Percentiles rank a stretch among this genome's conserved stretches.
phyloP scores from a whole-genome alignment of 768 basidiomycete species.

The Tubosaeta sp. region DNA sequence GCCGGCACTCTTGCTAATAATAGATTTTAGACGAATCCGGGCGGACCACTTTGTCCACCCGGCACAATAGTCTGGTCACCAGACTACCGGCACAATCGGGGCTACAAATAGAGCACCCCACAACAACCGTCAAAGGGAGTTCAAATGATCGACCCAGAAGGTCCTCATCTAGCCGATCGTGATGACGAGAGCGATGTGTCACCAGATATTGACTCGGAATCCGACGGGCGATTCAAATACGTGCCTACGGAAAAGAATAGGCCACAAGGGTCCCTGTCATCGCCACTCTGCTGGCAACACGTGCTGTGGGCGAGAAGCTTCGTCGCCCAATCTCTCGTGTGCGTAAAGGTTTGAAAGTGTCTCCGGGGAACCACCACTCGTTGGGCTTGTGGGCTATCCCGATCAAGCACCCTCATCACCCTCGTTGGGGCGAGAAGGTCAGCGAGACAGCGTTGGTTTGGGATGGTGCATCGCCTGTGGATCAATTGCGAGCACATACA shows the following conservation, averaged over 20 bases:
- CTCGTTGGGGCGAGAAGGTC: constrained; percentile 93
- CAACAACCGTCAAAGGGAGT: not conserved
- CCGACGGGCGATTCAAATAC: constrained; percentile 40
- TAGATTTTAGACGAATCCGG: constrained; percentile 83
- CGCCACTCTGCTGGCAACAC: no score
- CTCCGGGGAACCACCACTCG: constrained; percentile 50
- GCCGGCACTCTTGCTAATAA: constrained; percentile 40
- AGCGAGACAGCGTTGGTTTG: constrained; percentile 96
- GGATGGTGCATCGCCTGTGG: constrained; percentile 95
- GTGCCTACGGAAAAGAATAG: constrained; percentile 53
- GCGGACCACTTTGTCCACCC: constrained; percentile 87
- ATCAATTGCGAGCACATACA: constrained; percentile 91
- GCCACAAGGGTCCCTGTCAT: constrained; percentile 63
- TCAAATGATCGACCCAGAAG: constrained; percentile 25
- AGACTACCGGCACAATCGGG: constrained; percentile 24
- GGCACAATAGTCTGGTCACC: no score
- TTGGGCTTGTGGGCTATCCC: constrained; percentile 98
- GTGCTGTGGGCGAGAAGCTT: no score
- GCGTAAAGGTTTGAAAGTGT: constrained; percentile 58
- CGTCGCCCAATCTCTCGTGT: constrained; percentile 76
- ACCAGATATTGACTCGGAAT: constrained; percentile 26
- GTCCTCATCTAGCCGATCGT: constrained; percentile 22
- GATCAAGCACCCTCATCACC: constrained; percentile 96
- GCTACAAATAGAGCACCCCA: constrained; percentile 13
- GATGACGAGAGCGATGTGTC: constrained; percentile 28